phyloP scores from a whole-genome alignment of 805 yeast species.

The Wickerhamomyces xylosicus region DNA sequence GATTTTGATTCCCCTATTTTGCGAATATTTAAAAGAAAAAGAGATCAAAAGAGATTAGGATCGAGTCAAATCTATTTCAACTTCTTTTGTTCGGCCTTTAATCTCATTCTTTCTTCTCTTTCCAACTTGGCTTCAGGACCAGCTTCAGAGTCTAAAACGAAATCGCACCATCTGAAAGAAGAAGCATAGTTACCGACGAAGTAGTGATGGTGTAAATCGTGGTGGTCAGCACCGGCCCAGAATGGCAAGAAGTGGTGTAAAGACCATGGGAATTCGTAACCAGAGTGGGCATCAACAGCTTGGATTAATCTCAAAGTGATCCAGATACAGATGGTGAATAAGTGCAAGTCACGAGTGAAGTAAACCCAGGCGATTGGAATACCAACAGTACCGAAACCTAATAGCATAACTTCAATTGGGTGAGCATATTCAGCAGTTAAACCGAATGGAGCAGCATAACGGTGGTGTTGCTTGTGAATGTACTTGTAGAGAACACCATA shows the following conservation, averaged over 20 bases:
- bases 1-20: too few relatives aligned
- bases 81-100: conserved; percentile 7
- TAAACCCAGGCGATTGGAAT: conserved; percentile 79
- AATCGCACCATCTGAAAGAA: conserved; percentile 94
- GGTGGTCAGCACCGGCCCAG: conserved; percentile 98
- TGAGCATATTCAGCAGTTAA: conserved; percentile 95
- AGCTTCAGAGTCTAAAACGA: conserved; percentile 73
- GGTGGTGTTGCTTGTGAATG: conserved; percentile 93
- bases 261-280: conserved; percentile 95
- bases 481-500: conserved; percentile 78
- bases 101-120: conserved; percentile 51
- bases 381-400: conserved; percentile 94
- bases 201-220: conserved; percentile 91
- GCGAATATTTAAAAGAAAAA: too few relatives aligned
- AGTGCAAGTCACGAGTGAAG: conserved; percentile 64
- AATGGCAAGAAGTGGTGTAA: conserved; percentile 82
- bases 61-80: conserved; percentile 1
- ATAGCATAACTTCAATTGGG: conserved; percentile 82
- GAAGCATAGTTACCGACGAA: conserved; percentile 92
- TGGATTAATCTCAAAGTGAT: conserved; percentile 78
- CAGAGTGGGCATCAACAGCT: conserved; percentile 95
- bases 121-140: conserved; percentile 66
- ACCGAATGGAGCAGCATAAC: conserved; percentile 96
- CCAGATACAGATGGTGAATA: conserved; percentile 83
- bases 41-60: too few relatives aligned